A percentile compares a stretch with the other conserved stretches of the same genome.
Conservation (phyloP, 805 yeast species). For the Jamesozyma hellenica region DNA sequence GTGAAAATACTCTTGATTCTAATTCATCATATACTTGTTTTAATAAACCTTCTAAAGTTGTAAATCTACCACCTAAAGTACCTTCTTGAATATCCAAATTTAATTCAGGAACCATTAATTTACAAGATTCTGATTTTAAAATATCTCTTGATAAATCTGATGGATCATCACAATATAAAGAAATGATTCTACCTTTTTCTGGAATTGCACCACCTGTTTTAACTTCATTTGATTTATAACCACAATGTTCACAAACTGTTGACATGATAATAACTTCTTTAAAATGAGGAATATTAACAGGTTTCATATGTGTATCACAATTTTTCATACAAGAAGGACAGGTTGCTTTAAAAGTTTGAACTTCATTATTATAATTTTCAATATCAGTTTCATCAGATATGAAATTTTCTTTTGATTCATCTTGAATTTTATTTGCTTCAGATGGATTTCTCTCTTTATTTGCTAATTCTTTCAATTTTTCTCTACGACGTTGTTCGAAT, state of each 20-base stretch:
- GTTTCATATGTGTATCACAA: constrained; percentile 92
- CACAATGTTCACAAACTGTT: constrained; percentile 85
- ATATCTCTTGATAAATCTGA: constrained; percentile 91
- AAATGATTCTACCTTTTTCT: constrained; percentile 63
- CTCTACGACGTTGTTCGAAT: constrained; percentile 33
- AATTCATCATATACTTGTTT: constrained; percentile 85
- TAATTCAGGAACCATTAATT: constrained; percentile 75
- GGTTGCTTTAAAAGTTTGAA: constrained; percentile 83
- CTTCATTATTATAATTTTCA: constrained; percentile 80
- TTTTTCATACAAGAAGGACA: constrained; percentile 76
- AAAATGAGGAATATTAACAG: constrained; percentile 94
- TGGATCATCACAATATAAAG: constrained; percentile 64
- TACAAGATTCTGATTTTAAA: constrained; percentile 88
- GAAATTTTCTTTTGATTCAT: constrained; percentile 35
- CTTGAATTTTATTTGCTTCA: constrained; percentile 14
- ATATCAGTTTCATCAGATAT: constrained; percentile 66
- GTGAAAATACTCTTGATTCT: constrained; percentile 70
- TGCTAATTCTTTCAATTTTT: constrained; percentile 25
- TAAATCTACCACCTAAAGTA: constrained; percentile 94
- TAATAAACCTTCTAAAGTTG: constrained; percentile 89
- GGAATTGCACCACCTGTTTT: constrained; percentile 98
- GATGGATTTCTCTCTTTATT: constrained; percentile 31
- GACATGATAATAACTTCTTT: constrained; percentile 96
- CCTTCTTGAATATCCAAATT: constrained; percentile 88
- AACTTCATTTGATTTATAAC: constrained; percentile 93